These are phyloP conservation scores for Pythium apleroticum DNA, from an alignment of 352 stramenopile species.

Conservation along the genomic window DNA sequence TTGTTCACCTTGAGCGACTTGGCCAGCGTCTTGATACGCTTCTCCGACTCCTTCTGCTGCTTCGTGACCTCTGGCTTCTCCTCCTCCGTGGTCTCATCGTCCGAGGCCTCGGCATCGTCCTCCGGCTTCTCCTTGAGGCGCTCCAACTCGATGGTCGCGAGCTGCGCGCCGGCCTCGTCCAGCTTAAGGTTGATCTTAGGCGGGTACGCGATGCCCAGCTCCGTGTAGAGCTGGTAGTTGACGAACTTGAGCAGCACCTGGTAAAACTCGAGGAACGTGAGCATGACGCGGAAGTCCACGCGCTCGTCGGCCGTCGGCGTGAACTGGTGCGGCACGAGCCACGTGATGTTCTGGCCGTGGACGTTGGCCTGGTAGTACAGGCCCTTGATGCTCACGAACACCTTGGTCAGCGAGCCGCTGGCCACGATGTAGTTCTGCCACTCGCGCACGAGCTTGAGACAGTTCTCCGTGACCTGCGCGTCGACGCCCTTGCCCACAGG, in stretches of 20 bases:
- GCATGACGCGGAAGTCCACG: slow-evolving; percentile 99
- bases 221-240: slow-evolving; percentile 97
- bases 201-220: slow-evolving; percentile 94
- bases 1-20: slow-evolving; percentile 42
- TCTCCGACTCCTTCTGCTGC: slow-evolving; percentile 89
- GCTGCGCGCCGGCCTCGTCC: slow-evolving; percentile 70
- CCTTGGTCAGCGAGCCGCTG: slow-evolving; percentile 93
- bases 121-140: slow-evolving; percentile 41
- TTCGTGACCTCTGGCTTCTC: slow-evolving; percentile 39
- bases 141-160: slow-evolving; percentile 70
- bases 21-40: slow-evolving; percentile 74
- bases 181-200: slow-evolving; percentile 89
- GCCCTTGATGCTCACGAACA: slow-evolving; percentile 99
- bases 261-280: slow-evolving; percentile 99
- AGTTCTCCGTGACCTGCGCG: slow-evolving; percentile 86
- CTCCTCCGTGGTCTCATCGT: slow-evolving; percentile 36
- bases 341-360: slow-evolving; percentile 94
- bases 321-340: slow-evolving; percentile 98
- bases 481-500: slow-evolving; percentile 90
- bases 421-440: slow-evolving; percentile 97
- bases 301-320: slow-evolving; percentile 96
- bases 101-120: slow-evolving; percentile 27
- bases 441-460: slow-evolving; percentile 91
- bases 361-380: slow-evolving; percentile 98
- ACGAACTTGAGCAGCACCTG: slow-evolving; percentile 98